These are phyloP conservation scores for Penicillium griseofulvum DNA, from an alignment of 2,329 filamentous ascomycete genomes.

Conservation along the genomic window DNA sequence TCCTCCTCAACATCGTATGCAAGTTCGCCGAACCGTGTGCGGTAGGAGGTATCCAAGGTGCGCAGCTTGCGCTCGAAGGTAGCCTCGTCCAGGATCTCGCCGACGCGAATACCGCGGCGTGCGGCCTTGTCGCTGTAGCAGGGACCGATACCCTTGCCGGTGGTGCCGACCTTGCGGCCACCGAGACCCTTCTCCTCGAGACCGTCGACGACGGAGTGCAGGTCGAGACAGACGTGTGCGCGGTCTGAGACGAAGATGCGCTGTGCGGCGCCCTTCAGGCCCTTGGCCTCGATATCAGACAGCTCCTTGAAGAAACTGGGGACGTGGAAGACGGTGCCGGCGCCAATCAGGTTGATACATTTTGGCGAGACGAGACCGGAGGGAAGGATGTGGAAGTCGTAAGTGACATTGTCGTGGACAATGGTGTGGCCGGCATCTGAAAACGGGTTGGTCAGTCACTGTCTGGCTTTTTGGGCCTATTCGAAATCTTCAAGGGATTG, in stretches of 20 bases:
- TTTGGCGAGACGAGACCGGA: conserved; percentile 45
- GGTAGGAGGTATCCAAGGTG: conserved; percentile 51
- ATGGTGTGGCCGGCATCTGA: conserved; percentile 49
- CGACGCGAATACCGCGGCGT: conserved; percentile 57
- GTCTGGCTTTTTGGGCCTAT: neutral
- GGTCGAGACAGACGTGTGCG: conserved; percentile 46
- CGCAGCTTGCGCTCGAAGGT: conserved; percentile 56
- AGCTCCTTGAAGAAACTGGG: conserved; percentile 51
- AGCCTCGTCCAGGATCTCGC: conserved; percentile 57
- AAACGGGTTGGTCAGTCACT: conserved; percentile 10
- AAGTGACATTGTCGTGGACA: conserved; percentile 46
- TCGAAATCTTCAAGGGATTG: neutral
- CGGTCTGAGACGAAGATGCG: conserved; percentile 49
- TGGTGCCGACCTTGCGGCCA: conserved; percentile 49
- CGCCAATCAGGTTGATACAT: conserved; percentile 49
- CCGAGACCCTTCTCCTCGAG: conserved; percentile 46
- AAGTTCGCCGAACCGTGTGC: conserved; percentile 59
- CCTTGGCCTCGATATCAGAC: conserved; percentile 44
- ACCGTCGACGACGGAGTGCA: conserved; percentile 48
- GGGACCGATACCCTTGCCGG: conserved; percentile 54
- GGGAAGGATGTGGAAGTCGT: conserved; percentile 51
- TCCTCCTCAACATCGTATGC: conserved; percentile 61
- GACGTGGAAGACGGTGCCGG: conserved; percentile 48
- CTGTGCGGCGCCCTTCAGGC: conserved; percentile 39
- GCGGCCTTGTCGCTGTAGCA: conserved; percentile 64